A percentile compares a stretch with the other conserved stretches of the same genome.
phyloP scores from a whole-genome alignment of 805 yeast genomes.

The Komagataella populi region DNA sequence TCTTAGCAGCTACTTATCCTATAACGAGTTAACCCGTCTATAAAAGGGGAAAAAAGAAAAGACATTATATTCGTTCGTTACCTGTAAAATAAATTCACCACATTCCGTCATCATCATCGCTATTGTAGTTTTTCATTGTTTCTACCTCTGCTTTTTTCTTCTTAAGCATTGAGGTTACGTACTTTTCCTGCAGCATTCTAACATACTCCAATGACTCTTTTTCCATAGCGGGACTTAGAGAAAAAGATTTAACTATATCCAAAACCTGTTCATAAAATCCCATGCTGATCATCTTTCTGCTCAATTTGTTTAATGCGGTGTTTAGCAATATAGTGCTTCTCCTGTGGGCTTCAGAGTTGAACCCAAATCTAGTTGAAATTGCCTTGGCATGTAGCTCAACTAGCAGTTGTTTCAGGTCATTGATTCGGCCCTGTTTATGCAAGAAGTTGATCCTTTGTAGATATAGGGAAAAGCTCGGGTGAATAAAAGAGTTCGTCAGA shows the following conservation, averaged over 20 bases:
- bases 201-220: conserved; percentile 6
- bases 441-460: not conserved
- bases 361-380: not conserved
- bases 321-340: not conserved
- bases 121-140: conserved; percentile 2
- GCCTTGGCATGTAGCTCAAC: conserved; percentile 3
- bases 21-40: conserved; percentile 44
- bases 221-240: conserved; percentile 11
- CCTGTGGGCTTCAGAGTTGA: not conserved
- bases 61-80: conserved; percentile 4
- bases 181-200: conserved; percentile 7
- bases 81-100: conserved; percentile 1
- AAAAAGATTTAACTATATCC: conserved; percentile 12
- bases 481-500: not conserved
- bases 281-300: conserved; percentile 5
- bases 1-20: conserved; percentile 62
- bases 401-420: conserved; percentile 9
- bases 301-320: not conserved
- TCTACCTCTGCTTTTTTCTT: conserved; percentile 3
- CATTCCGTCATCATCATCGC: conserved; percentile 6
- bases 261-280: conserved; percentile 14
- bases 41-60: conserved; percentile 1
- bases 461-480: not conserved
- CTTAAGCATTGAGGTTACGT: conserved; percentile 7
- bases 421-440: conserved; percentile 8